Percentiles rank a stretch among this genome's conserved stretches.
These are phyloP conservation scores for Calonectria crousiana DNA, from an alignment of 2,329 filamentous ascomycete species.

Conservation along the genomic window DNA sequence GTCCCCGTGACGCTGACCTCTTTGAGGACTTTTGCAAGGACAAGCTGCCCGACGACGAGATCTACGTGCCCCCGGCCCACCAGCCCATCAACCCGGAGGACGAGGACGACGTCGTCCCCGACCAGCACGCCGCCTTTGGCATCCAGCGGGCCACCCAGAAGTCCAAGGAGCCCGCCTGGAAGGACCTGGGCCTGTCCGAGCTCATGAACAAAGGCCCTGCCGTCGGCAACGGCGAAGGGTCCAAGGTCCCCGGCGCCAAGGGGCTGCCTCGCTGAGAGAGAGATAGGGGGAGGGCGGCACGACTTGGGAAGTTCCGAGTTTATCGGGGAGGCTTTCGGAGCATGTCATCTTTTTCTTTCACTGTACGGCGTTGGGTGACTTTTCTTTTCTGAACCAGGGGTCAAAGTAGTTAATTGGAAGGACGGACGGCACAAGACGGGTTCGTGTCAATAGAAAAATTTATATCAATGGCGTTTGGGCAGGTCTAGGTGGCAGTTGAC, in stretches of 20 bases:
- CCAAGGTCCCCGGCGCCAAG: conserved; percentile 28
- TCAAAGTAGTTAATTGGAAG: not conserved
- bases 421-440: not conserved
- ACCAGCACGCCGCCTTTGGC: conserved; percentile 89
- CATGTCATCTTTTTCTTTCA: too few species aligned
- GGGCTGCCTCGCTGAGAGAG: conserved; percentile 33
- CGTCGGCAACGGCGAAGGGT: conserved; percentile 37
- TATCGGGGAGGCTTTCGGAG: not conserved
- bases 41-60: conserved; percentile 80
- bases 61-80: conserved; percentile 83
- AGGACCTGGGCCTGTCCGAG: conserved; percentile 79
- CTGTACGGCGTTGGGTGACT: not conserved
- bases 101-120: conserved; percentile 88
- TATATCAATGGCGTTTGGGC: conserved; percentile 1
- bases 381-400: not conserved
- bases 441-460: not conserved
- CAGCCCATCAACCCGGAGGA: conserved; percentile 89
- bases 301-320: not conserved
- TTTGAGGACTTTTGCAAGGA: conserved; percentile 83
- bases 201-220: conserved; percentile 75
- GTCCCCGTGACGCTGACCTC: conserved; percentile 79
- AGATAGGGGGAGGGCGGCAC: too few species aligned
- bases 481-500: not conserved
- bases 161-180: conserved; percentile 79
- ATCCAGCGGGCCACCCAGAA: conserved; percentile 85